phyloP scores from a whole-genome alignment of 495 filamentous ascomycete genomes.

The Xylaria curta region DNA sequence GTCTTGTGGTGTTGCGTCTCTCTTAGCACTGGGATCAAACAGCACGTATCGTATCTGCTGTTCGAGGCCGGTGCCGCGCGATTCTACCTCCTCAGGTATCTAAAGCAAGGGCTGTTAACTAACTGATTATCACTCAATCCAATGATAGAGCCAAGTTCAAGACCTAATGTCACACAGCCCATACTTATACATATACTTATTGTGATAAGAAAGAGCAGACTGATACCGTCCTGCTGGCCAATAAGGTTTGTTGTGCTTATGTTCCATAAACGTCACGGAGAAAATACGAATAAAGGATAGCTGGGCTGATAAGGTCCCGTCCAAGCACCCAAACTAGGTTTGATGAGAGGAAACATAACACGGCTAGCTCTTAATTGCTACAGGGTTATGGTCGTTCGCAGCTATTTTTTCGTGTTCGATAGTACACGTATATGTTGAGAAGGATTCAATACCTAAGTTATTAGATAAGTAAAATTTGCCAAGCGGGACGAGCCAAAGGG shows the following conservation, averaged over 20 bases:
- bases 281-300: conserved; percentile 1
- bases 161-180: background rate
- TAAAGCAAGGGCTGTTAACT: background rate
- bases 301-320: conserved; percentile 4
- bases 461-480: conserved; percentile 13
- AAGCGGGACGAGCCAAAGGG: conserved; percentile 1
- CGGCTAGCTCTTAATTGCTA: background rate
- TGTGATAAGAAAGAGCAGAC: background rate
- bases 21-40: background rate
- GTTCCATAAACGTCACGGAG: conserved; percentile 1
- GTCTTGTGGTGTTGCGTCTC: background rate
- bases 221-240: background rate
- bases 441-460: background rate
- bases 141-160: background rate
- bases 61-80: background rate
- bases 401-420: background rate
- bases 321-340: background rate
- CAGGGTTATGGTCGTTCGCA: background rate
- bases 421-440: no score
- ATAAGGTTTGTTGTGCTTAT: background rate
- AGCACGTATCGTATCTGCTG: background rate
- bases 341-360: background rate
- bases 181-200: background rate
- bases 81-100: background rate
- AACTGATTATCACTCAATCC: background rate